Conservation (phyloP, 495 filamentous ascomycete species). For the Xylaria sp. region DNA sequence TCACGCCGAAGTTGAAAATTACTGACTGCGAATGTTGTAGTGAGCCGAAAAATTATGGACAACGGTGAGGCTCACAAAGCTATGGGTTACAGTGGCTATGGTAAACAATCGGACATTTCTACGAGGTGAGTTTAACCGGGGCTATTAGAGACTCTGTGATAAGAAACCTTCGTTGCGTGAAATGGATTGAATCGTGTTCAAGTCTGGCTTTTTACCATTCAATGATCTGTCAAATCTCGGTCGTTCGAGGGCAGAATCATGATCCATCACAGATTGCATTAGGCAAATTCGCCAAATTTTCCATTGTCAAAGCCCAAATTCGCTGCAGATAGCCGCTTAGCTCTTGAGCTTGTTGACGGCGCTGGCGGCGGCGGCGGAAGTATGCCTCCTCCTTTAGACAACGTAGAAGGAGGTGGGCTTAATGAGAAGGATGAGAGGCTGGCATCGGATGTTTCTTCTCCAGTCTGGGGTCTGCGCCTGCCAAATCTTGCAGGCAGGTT, state of each 20-base stretch:
- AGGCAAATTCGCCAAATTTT: constrained; percentile 70
- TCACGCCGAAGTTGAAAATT: background rate
- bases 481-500: constrained; percentile 67
- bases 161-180: constrained; percentile 7
- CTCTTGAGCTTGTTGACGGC: constrained; percentile 49
- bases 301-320: constrained; percentile 71
- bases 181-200: constrained; percentile 6
- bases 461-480: constrained; percentile 41
- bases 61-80: background rate
- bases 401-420: constrained; percentile 54
- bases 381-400: constrained; percentile 41
- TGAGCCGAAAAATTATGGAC: background rate
- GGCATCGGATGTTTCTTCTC: constrained; percentile 32
- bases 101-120: background rate
- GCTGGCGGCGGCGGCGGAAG: constrained; percentile 70
- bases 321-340: constrained; percentile 58
- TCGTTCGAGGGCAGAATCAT: constrained; percentile 1
- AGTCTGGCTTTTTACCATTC: constrained; percentile 16
- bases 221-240: background rate
- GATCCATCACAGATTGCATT: constrained; percentile 25
- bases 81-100: background rate
- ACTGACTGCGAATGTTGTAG: background rate
- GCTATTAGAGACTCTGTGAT: constrained; percentile 21
- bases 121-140: constrained; percentile 1
- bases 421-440: constrained; percentile 57